Evolutionary conservation across 2,329 filamentous ascomycete species (phyloP).

Genomic region (Exophiala dermatitidis): DNA sequence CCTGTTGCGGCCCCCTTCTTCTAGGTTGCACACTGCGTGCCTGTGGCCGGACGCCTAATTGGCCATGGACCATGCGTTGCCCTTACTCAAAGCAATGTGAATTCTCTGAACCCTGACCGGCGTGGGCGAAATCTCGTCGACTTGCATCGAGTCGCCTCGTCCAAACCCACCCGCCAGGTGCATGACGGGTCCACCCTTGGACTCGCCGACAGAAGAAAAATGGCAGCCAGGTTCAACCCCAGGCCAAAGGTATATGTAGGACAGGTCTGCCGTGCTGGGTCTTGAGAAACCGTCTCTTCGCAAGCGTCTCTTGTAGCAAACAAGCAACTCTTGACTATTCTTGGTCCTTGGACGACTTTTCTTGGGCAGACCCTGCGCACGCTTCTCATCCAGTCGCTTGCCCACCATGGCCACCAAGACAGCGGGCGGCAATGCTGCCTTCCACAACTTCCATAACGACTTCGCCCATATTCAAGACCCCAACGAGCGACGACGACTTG

Average conservation of each 20-base stretch:
- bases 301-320: neutral
- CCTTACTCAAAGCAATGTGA: neutral
- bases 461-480: conserved; percentile 58
- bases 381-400: neutral
- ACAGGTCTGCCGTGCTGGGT: conserved; percentile 2
- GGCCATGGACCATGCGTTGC: neutral
- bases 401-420: conserved; percentile 20
- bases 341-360: conserved; percentile 5
- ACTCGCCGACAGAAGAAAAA: neutral
- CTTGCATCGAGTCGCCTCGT: neutral
- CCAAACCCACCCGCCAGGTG: neutral
- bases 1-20: neutral
- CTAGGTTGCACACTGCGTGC: neutral
- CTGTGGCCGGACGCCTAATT: neutral
- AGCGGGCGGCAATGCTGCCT: conserved; percentile 44
- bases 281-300: neutral
- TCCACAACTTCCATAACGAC: conserved; percentile 72
- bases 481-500: conserved; percentile 70
- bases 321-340: conserved; percentile 4
- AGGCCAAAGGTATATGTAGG: conserved; percentile 13
- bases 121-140: neutral
- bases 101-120: neutral
- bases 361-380: neutral
- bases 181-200: neutral
- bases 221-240: neutral